Conservation (phyloP, 1,139 yeast species). For the Scheffersomyces stambukii region DNA sequence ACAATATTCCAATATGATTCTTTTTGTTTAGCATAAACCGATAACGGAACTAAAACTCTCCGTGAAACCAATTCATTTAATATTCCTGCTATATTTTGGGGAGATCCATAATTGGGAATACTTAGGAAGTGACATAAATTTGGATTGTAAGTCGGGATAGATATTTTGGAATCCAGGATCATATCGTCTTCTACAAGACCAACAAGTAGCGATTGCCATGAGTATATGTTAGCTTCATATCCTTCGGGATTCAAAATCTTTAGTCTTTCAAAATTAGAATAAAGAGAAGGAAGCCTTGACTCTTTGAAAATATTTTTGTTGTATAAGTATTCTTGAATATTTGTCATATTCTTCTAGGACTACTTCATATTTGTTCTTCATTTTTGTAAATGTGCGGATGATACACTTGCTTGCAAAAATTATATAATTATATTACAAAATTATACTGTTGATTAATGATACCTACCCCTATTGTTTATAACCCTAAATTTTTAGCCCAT, state of each 20-base stretch:
- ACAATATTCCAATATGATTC: slow-evolving; percentile 10
- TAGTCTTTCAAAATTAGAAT: slow-evolving; percentile 53
- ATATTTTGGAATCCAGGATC: slow-evolving; percentile 14
- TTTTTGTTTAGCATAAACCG: slow-evolving; percentile 13
- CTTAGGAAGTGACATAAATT: slow-evolving; percentile 17
- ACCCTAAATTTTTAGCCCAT: slow-evolving; percentile 14
- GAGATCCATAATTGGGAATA: slow-evolving; percentile 27
- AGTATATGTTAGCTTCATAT: slow-evolving; percentile 60
- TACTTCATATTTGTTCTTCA: background rate
- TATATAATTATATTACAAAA: no score
- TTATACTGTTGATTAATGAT: background rate
- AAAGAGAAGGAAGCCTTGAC: slow-evolving; percentile 58
- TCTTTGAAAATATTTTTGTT: no score
- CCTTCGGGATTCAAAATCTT: slow-evolving; percentile 62
- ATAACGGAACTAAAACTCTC: slow-evolving; percentile 21
- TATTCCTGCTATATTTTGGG: slow-evolving; percentile 20
- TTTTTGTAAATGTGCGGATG: background rate
- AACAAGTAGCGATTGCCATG: slow-evolving; percentile 46
- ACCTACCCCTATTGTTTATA: background rate
- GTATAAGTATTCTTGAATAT: slow-evolving; percentile 14
- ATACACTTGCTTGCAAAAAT: no score
- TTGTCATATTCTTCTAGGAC: slow-evolving; percentile 1
- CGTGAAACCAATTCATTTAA: slow-evolving; percentile 22
- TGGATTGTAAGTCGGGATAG: slow-evolving; percentile 21
- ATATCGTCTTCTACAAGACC: slow-evolving; percentile 14